Conservation (phyloP, 2,329 filamentous ascomycete genomes). For the Xylariaceae sp. region DNA sequence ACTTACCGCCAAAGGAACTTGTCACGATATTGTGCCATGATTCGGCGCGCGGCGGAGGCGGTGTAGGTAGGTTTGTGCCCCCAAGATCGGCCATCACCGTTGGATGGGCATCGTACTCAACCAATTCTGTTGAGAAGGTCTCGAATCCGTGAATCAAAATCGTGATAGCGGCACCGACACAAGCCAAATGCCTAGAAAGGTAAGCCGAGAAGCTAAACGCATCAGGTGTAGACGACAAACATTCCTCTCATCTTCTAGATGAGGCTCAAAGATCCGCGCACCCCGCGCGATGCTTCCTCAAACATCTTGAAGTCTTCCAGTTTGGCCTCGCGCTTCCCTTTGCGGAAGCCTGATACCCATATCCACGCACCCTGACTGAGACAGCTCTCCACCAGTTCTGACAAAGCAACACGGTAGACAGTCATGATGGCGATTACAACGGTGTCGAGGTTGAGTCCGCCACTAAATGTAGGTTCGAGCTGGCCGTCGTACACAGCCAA, state of each 20-base stretch:
- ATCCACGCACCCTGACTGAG: slow-evolving; percentile 39
- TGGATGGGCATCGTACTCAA: slow-evolving; percentile 30
- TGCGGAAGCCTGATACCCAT: slow-evolving; percentile 35
- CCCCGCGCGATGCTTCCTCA: slow-evolving; percentile 35
- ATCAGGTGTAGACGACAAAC: slow-evolving; percentile 19
- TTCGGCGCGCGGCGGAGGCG: slow-evolving; percentile 32
- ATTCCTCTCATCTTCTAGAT: slow-evolving; percentile 34
- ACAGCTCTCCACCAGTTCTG: slow-evolving; percentile 33
- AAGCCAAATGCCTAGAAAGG: slow-evolving; percentile 32
- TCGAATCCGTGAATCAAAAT: slow-evolving; percentile 36
- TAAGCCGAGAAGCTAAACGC: not conserved
- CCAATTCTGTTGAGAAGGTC: slow-evolving; percentile 38
- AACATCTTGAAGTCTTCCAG: slow-evolving; percentile 38
- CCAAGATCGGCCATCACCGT: slow-evolving; percentile 17
- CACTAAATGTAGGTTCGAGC: slow-evolving; percentile 27
- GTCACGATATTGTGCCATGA: slow-evolving; percentile 33
- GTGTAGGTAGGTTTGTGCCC: slow-evolving; percentile 20
- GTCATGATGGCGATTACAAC: slow-evolving; percentile 37
- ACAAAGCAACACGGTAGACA: slow-evolving; percentile 34
- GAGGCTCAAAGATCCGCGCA: slow-evolving; percentile 33
- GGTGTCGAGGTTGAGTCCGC: slow-evolving; percentile 32
- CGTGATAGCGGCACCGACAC: slow-evolving; percentile 35
- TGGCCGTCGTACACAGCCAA: slow-evolving; percentile 30
- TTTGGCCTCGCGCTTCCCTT: slow-evolving; percentile 29
- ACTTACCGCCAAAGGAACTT: slow-evolving; percentile 16